A percentile compares a stretch with the other conserved stretches of the same genome.
These are phyloP conservation scores for Boletellus deceptivus DNA, from an alignment of 1,284 basidiomycete species.

Conservation along the genomic window DNA sequence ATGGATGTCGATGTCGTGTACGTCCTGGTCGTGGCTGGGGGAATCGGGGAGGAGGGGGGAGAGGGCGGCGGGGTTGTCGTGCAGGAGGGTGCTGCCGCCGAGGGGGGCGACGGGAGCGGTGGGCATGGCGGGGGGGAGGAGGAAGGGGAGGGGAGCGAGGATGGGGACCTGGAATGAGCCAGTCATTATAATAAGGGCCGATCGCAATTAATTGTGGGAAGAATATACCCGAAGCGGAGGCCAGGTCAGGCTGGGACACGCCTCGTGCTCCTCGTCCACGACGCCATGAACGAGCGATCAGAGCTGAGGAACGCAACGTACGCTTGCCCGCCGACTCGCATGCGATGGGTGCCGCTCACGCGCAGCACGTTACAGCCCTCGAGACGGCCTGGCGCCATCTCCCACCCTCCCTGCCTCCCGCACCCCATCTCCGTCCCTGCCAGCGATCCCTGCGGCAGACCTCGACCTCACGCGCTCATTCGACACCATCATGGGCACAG, in stretches of 20 bases:
- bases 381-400: constrained; percentile 20
- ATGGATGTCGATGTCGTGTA: constrained; percentile 35
- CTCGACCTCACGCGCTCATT: constrained; percentile 51
- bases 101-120: constrained; percentile 13
- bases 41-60: constrained; percentile 22
- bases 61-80: constrained; percentile 12
- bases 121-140: constrained; percentile 20
- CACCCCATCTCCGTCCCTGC: constrained; percentile 41
- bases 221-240: constrained; percentile 10
- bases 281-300: constrained; percentile 30
- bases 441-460: constrained; percentile 52
- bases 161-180: constrained; percentile 19
- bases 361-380: constrained; percentile 15
- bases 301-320: constrained; percentile 21
- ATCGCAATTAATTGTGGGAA: constrained; percentile 30
- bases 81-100: constrained; percentile 21
- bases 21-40: constrained; percentile 26
- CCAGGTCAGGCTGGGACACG: not conserved
- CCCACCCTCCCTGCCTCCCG: constrained; percentile 18
- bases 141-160: constrained; percentile 9
- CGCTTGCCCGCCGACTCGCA: constrained; percentile 13
- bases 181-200: constrained; percentile 34
- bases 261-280: constrained; percentile 29
- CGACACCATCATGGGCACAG: constrained; percentile 43
- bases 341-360: constrained; percentile 19